A percentile compares a stretch with the other conserved stretches of the same genome.
Conservation (phyloP, 306 rosid genomes). For the Quercus mongolica region DNA sequence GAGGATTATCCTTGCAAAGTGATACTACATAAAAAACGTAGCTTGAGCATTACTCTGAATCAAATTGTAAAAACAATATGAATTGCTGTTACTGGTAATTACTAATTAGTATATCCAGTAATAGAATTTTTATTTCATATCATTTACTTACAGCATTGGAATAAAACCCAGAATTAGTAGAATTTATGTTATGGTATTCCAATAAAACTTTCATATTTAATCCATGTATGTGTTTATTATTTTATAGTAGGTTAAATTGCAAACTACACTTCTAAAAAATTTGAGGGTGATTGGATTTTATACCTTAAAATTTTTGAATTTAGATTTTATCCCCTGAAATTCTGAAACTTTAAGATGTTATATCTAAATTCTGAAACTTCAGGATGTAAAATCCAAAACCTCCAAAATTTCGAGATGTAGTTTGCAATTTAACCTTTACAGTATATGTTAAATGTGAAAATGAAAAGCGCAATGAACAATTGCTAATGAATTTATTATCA, state of each 20-base stretch:
- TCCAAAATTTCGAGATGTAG: no score
- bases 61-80: not conserved
- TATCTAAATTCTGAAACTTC: no score
- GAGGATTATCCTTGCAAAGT: not conserved
- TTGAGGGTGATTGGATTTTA: no score
- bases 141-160: not conserved
- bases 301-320: no score
- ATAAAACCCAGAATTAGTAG: not conserved
- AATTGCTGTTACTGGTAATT: not conserved
- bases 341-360: rapidly evolving
- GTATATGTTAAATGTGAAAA: not conserved
- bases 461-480: not conserved
- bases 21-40: not conserved
- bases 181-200: not conserved
- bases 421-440: not conserved
- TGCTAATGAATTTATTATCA: not conserved
- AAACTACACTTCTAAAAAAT: no score
- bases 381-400: no score
- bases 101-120: not conserved
- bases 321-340: rapidly evolving
- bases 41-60: not conserved
- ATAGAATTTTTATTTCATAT: not conserved
- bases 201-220: no score
- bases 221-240: not conserved
- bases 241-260: not conserved